phyloP scores from a whole-genome alignment of 768 basidiomycete species.

The Rhodotorula sphaerocarpa region DNA sequence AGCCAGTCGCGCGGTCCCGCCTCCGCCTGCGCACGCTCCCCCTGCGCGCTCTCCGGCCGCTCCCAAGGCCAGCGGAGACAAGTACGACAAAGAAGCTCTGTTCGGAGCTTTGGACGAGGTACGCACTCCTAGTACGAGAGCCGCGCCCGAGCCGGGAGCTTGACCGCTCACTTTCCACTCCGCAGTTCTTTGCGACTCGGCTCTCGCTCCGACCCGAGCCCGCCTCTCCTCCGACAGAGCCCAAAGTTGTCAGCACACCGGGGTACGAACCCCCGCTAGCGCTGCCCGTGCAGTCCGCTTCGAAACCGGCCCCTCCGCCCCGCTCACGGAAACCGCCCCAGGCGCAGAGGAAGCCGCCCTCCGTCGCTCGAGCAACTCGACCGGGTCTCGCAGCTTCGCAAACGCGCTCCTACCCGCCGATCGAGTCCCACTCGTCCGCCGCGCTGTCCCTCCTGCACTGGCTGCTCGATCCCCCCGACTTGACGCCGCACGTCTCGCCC shows the following conservation, averaged over 20 bases:
- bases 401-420: slow-evolving; percentile 20
- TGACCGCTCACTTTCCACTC: not conserved
- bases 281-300: too few relatives aligned
- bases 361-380: slow-evolving; percentile 8
- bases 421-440: slow-evolving; percentile 16
- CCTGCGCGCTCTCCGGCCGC: too few relatives aligned
- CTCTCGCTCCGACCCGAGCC: too few relatives aligned
- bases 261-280: too few relatives aligned
- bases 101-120: slow-evolving; percentile 23
- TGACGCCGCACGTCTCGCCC: not conserved
- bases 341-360: not conserved
- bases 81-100: slow-evolving; percentile 9
- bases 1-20: too few relatives aligned
- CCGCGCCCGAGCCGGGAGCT: too few relatives aligned
- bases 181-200: not conserved
- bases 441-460: slow-evolving; percentile 25
- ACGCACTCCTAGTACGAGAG: not conserved
- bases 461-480: slow-evolving; percentile 3
- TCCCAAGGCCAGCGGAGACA: too few relatives aligned
- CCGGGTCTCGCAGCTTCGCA: not conserved
- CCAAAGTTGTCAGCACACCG: too few relatives aligned
- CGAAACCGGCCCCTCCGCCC: not conserved
- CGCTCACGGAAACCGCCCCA: not conserved
- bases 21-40: too few relatives aligned
- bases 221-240: too few relatives aligned